Evolutionary conservation across 1,139 yeast species (phyloP).

Genomic region (Wickerhamomyces sp.): DNA sequence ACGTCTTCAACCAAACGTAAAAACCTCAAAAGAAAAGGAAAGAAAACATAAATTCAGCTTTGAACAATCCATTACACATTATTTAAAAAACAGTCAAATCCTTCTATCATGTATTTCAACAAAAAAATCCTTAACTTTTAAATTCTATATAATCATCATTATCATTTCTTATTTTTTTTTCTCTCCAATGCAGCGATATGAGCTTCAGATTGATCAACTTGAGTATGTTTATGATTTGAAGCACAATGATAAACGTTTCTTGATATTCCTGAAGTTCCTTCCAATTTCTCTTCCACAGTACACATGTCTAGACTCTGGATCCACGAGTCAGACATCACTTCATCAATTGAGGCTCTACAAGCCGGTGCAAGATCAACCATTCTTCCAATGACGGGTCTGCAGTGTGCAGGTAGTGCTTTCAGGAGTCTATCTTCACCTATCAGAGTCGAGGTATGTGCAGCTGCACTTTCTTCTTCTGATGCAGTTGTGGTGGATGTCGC

Average conservation of each 20-base stretch:
- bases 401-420: constrained; percentile 64
- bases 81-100: no score
- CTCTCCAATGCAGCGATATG: constrained; percentile 92
- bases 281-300: constrained; percentile 44
- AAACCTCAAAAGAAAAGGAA: background rate
- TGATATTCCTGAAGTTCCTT: constrained; percentile 29
- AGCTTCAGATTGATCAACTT: constrained; percentile 89
- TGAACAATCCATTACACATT: no score
- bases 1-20: background rate
- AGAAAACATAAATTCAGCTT: background rate
- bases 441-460: constrained; percentile 32
- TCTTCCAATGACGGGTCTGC: constrained; percentile 57
- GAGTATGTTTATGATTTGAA: constrained; percentile 72
- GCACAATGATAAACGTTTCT: constrained; percentile 30
- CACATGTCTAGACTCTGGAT: constrained; percentile 61
- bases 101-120: no score
- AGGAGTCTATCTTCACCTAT: constrained; percentile 67
- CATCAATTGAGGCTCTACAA: constrained; percentile 79
- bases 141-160: constrained; percentile 19
- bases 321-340: constrained; percentile 80
- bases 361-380: constrained; percentile 86
- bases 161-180: constrained; percentile 40
- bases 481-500: background rate
- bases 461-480: constrained; percentile 13
- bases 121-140: no score